Evolutionary conservation across 225 moss, liverwort and hornwort genomes (phyloP), one percentile per base, ranked within the genome.

Genomic region (Neckera pumila): DNA sequence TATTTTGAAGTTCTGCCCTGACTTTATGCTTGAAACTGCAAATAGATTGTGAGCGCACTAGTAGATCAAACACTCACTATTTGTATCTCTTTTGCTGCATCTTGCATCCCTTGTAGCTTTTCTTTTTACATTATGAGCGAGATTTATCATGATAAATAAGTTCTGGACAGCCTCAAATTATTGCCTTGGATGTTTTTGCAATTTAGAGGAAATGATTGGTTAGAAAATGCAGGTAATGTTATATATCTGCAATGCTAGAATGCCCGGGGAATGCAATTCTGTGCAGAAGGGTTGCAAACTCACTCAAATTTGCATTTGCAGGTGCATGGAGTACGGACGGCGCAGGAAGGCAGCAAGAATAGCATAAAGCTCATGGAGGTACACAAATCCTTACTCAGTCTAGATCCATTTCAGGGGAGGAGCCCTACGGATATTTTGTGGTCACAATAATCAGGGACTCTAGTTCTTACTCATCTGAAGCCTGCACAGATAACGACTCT

Each of bases 361-460:
- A 91, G 93, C 78, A 95, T 97, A 74, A 94, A 90, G 57, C 92
- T 97, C 87, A 26, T 95, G 36, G 96, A 96, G 95, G 95, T 95
- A 88, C 28, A 42, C 51, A 66, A 73, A n/a, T 59, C 66, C 49
- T 66, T 64, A 57, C 54, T 26, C n/a, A 33, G 71, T 53, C 63
- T 90, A 54, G 81, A 75, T 65, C 19, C 31, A 33, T 76, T 74
- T 59, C 56, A 57, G 80, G 58, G 81, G 40, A 64, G 79, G 61
- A 51, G 16, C 33, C 61, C 54, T 69, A 34, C 83, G 34, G 12
- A 58, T 86, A 66, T 65, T 78, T 70, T 54, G 30, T 87, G 51
- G 65, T 84, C 70, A 79, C 22, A 69, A 25, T 66, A 82, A 59
- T 69, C 27, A 53, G 51, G 79, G 71, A 84, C 56, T 79, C 63